Evolutionary conservation across 1,284 basidiomycete species (phyloP), one percentile per base, ranked within the genome.

Genomic region (Apiotrichum gamsii): DNA sequence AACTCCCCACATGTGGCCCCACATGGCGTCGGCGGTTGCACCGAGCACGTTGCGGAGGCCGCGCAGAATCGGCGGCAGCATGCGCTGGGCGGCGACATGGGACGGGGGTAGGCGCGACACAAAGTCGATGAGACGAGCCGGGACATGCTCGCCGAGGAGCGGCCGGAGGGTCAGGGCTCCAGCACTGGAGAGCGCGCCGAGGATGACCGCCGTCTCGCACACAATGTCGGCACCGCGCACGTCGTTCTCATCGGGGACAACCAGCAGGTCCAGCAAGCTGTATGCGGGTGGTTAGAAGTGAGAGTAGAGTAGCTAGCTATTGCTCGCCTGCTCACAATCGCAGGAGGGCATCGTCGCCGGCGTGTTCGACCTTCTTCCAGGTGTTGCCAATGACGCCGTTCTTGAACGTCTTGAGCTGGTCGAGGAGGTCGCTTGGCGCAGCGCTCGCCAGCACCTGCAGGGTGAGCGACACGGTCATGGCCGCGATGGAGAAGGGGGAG

Each of bases 331-430:
- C 68, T 40, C 42, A 67, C 67, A 62, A 56, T 9, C 38, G 21
- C n/a, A 70, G 40, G 9, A 66, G 43, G 33, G 57, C 47, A 11
- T 61, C 57, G 50, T 67, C 62, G 36, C 65, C 58, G 2, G 65
- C 67, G 11, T 70, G 55, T 45, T 69, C 62, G 19, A 70, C 66
- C 58, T 73, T 73, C 52, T 64, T 68, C 62, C 62, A 62, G 1
- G 65, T 67, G 52, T 71, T 73, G 16, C 71, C 71, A 32, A 73
- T 72, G 48, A 73, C 59, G 20, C 59, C 54, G 53, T 73, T 71
- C 60, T 73, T 73, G 41, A 72, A 61, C 24, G 65, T 62, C 46
- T 70, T 72, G 44, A 72, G 60, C 13, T 49, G 43, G 6, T 29
- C 30, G 19, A 71, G 50, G 13, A 62, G 58, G 6, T 61, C 58